Evolutionary conservation across 1,139 yeast species (phyloP), one percentile per base, ranked within the genome.

Genomic region (Candida neerlandica): DNA sequence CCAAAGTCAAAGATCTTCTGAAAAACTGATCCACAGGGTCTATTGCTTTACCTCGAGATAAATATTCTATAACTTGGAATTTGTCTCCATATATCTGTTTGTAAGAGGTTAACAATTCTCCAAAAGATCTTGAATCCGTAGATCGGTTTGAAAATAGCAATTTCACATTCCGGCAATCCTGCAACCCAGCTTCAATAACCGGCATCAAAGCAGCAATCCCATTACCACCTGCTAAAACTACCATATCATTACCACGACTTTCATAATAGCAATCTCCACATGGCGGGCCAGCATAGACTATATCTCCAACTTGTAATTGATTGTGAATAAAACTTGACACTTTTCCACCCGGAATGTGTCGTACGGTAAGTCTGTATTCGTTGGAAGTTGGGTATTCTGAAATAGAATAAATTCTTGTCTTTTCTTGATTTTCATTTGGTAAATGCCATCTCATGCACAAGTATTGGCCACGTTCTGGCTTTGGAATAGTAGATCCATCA

Each of bases 121-220:
- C 59, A 52, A 73, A 74, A 19, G 78, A 69, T 44, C 71, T 59
- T 32, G 56, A 43, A 2, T 52, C 54, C 2, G 45, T 44, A 2
- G 58, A 52, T 49, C 55, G 59, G 52, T 71, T 72, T 11, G 76
- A 71, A 56, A 67, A 62, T 43, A 61, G 55, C 43, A 74, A 51
- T 11, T 51, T 61, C 10, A 70, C 75, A 12, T 56, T 57, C 51
- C 65, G 61, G 2, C 66, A 66, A 14, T 59, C 57, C 12, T 49
- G 48, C 44, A 70, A 59, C 2, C 75, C 75, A 12, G 66, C 58
- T 55, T 78, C 78, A 30, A 78, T 60, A 61, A 84, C 78, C 9
- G 87, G 69, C 44, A 83, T 59, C 48, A 82, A 55, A 38, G 91
- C 90, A 2, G 90, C 85, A 51, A 84, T 79, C 54, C 90, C 91